A percentile compares a stretch with the other conserved stretches of the same genome.
These are phyloP conservation scores for Dictyostelium intermedium DNA, from an alignment of 78 protist species.

Conservation along the genomic window DNA sequence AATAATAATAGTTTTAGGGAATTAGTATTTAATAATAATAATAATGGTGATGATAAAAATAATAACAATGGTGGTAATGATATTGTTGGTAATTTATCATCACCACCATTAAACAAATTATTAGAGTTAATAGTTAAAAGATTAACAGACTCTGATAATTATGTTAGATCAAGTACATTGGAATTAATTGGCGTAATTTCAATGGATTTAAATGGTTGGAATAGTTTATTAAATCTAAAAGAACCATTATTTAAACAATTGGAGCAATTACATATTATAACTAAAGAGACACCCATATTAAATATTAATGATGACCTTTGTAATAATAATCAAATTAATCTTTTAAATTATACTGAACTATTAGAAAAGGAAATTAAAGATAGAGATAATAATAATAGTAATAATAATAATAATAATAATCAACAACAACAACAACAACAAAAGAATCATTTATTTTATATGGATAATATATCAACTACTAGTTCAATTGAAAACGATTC, in stretches of 20 bases:
- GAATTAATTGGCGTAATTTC: constrained; percentile 35
- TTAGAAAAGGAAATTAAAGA: constrained; percentile 12
- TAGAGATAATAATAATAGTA: neutral
- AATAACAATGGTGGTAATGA: neutral
- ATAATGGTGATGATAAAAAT: neutral
- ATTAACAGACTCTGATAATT: constrained; percentile 50
- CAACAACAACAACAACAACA: constrained; percentile 15
- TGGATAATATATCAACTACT: neutral
- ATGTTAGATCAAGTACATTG: constrained; percentile 64
- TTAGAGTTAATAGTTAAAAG: constrained; percentile 17
- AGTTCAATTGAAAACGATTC: constrained; percentile 7
- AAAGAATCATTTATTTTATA: constrained; percentile 11
- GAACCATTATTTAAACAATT: neutral
- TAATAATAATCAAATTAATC: constrained; percentile 65
- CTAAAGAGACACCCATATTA: neutral
- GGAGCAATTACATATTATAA: constrained; percentile 8
- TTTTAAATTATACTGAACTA: constrained; percentile 32
- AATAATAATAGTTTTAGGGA: neutral
- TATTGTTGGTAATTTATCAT: no score
- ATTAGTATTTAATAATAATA: neutral
- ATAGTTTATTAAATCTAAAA: neutral
- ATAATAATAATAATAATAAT: neutral
- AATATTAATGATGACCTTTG: constrained; percentile 40
- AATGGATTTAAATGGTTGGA: neutral
- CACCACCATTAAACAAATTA: neutral